Base-by-base conservation (phyloP, 192 early-diverging fungal genomes). In the Backusella mclennaniae region DNA sequence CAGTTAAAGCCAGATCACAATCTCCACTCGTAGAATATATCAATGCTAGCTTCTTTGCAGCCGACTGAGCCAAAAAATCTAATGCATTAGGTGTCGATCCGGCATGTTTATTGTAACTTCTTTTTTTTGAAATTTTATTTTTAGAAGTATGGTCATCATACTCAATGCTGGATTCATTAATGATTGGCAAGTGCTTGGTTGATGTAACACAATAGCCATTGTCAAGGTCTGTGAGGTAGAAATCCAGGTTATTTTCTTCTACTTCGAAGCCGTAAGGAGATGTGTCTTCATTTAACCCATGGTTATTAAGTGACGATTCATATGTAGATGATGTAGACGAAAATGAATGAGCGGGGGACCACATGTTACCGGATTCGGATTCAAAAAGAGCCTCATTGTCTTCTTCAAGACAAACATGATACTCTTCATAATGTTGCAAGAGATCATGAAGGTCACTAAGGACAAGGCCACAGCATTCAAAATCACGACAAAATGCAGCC, bases 401-500 rank as follows among this genome's bases (percentile, higher is more conserved):
- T 29, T 93, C 90, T 84, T 96, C 96, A 44, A 95, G 87, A 38
- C 89, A 90, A 33, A 95, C 94, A 76, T 98, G 96, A 79, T 87
- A 90, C 79, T 99, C 97, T 85, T 99, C 97, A 81, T 95, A 97
- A 84, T 99, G 97, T 83, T 96, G 95, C 35, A 99, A 85, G 53
- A 99, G 92, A 71, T 95, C 96, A 86, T 99, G 97, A 77, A 99
- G 85, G 83, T 96, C 93, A 74, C 87, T 90, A 42, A 99, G 89
- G 59, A 92, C 84, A 39, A 94, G 89, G 15, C 95, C 97, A 81
- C 97, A 99, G 88, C 97, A 99, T 63, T 88, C 86, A 80, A 97
- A 99, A 89, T 99, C 94, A 84, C 94, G 93, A 85, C 96, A 97
- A 82, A 96, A 98, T 73, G 88, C 85, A 80, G 91, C 90, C 79